Evolutionary conservation across 2,329 filamentous ascomycete species (phyloP), one percentile per base, ranked within the genome.

Genomic region (Trichoderma polysporum): DNA sequence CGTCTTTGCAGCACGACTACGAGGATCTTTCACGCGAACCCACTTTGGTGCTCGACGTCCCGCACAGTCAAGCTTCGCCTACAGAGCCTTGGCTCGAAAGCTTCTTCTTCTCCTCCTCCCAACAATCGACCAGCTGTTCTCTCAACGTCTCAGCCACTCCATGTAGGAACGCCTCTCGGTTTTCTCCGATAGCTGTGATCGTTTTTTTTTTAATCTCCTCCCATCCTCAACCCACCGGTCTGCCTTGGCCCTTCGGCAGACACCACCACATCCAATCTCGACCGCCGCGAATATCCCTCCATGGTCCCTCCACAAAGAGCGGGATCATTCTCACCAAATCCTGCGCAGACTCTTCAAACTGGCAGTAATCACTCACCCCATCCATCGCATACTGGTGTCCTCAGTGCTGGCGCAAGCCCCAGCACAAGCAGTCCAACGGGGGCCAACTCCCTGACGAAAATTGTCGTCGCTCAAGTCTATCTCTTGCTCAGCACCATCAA

Each of bases 381-480:
- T 79, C 82, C 83, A 73, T 85, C 85, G 72, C 85, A 87, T 76
- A 75, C 82, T 75, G 83, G 84, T 73, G 80, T 82, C 74, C 79
- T 86, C 76, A 87, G 84, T 82, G 83, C 85, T 82, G 84, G 82
- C 80, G 85, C 85, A 72, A 88, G 85, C 79, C 85, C 85, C 73
- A 86, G 83, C 80, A 86, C 84, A 74, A 86, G 81, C 79, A 88
- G 86, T 79, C 86, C 86, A 76, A 88, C 85, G 75, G 85, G 85
- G 79, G 83, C 81, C 71, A 87, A 80, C 76, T 90, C 90, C 76
- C 85, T 98, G 74, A 91, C 91, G 69, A 97, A 96, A 82, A 95
- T 99, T 79, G 93, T 95, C 74, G 90, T 97, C 75, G 93, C 95
- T 71, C 95, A 99, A 83, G 89, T 98, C 72, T 97, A 95, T 81